Evolutionary conservation across 2,329 filamentous ascomycete genomes (phyloP).

Genomic region (Claviceps sp.): DNA sequence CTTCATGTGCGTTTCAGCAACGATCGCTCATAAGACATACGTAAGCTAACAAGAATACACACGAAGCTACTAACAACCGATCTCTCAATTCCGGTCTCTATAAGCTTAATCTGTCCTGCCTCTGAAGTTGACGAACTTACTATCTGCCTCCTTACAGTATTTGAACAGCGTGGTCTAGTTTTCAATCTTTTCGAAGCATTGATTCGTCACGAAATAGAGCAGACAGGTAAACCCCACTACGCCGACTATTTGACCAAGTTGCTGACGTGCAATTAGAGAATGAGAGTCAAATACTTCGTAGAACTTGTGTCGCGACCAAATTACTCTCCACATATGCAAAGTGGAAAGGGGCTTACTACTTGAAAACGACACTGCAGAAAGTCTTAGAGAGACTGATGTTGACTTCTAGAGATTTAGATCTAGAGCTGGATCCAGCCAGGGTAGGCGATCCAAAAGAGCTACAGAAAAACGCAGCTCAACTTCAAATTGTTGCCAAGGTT

Average conservation of each 20-base stretch:
- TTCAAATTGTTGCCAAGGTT: slow-evolving; percentile 54
- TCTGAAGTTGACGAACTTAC: slow-evolving; percentile 57
- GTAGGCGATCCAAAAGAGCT: slow-evolving; percentile 48
- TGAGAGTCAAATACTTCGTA: slow-evolving; percentile 52
- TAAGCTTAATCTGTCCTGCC: slow-evolving; percentile 53
- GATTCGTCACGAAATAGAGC: slow-evolving; percentile 55
- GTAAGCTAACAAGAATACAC: not conserved
- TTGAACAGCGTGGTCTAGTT: slow-evolving; percentile 49
- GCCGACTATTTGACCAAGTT: not conserved
- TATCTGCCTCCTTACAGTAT: slow-evolving; percentile 55
- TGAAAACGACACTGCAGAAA: slow-evolving; percentile 51
- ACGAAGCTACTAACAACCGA: slow-evolving; percentile 47
- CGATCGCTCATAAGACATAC: not conserved
- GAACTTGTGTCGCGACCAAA: slow-evolving; percentile 59
- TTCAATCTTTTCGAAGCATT: slow-evolving; percentile 52
- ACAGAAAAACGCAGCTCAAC: slow-evolving; percentile 51
- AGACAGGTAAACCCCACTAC: slow-evolving; percentile 34
- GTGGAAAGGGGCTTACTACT: slow-evolving; percentile 53
- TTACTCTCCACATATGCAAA: slow-evolving; percentile 59
- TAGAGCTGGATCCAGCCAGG: slow-evolving; percentile 53
- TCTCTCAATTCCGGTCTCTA: slow-evolving; percentile 46
- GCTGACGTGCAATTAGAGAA: slow-evolving; percentile 33
- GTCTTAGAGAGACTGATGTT: slow-evolving; percentile 53
- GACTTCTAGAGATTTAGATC: slow-evolving; percentile 52
- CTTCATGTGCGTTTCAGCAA: slow-evolving; percentile 29